Conservation (phyloP, 495 filamentous ascomycete species). For the Aspergillus biplanus region DNA sequence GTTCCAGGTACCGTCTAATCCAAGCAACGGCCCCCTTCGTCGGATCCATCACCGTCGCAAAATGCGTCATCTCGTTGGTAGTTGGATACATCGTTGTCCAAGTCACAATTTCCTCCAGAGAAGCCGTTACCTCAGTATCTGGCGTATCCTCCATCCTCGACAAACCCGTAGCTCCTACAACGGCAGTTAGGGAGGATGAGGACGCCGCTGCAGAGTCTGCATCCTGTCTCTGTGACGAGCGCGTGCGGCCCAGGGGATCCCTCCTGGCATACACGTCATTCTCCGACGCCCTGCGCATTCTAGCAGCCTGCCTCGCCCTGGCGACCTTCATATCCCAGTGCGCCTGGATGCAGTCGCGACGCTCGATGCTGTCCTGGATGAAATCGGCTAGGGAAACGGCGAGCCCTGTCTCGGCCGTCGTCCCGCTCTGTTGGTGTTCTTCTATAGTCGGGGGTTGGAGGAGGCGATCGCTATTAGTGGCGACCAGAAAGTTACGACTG, state of each 20-base stretch:
- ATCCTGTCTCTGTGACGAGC: slow-evolving; percentile 11
- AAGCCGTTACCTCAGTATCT: slow-evolving; percentile 28
- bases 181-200: neutral
- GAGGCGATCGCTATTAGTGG: slow-evolving; percentile 58
- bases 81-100: slow-evolving; percentile 55
- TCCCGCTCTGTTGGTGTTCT: slow-evolving; percentile 19
- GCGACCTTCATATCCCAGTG: slow-evolving; percentile 41
- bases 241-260: slow-evolving; percentile 19
- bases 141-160: neutral
- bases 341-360: slow-evolving; percentile 40
- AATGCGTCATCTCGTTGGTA: slow-evolving; percentile 58
- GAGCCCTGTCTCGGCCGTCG: slow-evolving; percentile 21
- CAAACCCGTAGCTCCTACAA: neutral
- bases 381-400: slow-evolving; percentile 37
- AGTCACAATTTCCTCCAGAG: slow-evolving; percentile 33
- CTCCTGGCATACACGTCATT: neutral
- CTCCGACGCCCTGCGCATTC: neutral
- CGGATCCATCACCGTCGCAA: slow-evolving; percentile 55
- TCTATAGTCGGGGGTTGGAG: slow-evolving; percentile 3
- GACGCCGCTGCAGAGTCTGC: neutral
- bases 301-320: slow-evolving; percentile 17
- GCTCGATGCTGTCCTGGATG: slow-evolving; percentile 45
- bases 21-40: slow-evolving; percentile 46
- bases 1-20: slow-evolving; percentile 39
- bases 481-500: slow-evolving; percentile 54